Conservation (phyloP, 78 protist genomes). For the Chrysochromulina tobinii region DNA sequence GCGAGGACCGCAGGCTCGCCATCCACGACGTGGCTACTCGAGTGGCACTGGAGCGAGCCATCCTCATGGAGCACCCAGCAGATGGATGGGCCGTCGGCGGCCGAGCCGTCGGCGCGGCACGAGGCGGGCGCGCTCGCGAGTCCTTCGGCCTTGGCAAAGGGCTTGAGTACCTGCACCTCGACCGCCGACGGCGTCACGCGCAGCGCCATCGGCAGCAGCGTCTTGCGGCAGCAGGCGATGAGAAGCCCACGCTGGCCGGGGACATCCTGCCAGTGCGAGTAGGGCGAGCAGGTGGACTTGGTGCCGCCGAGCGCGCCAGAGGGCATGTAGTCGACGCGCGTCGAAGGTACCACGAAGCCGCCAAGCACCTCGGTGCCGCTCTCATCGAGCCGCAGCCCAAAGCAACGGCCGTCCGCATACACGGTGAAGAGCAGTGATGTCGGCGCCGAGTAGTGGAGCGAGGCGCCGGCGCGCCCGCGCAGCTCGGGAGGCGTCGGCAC, state of each 20-base stretch:
- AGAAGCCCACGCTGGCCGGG: not conserved
- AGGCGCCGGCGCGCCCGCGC: not conserved
- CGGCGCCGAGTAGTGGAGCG: not conserved
- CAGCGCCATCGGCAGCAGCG: not conserved
- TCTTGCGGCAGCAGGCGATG: not conserved
- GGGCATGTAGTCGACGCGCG: too few species aligned
- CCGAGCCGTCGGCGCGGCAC: not conserved
- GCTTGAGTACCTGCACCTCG: not conserved
- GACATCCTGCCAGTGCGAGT: slow-evolving; percentile 13
- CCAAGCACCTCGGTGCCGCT: not conserved
- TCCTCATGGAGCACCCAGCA: not conserved
- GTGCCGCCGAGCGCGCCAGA: not conserved
- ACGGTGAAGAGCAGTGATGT: not conserved
- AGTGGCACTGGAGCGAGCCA: not conserved
- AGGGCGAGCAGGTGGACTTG: not conserved
- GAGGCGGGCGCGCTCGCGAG: not conserved
- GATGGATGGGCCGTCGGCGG: not conserved
- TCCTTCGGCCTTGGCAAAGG: not conserved
- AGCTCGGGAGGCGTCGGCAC: not conserved
- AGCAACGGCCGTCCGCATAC: not conserved
- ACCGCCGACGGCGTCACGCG: not conserved
- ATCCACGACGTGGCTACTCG: not conserved
- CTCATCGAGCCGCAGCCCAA: not conserved
- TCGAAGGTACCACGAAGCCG: not conserved
- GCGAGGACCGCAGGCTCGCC: not conserved